phyloP scores from a whole-genome alignment of 768 basidiomycete species.

The Lactarius vividus region DNA sequence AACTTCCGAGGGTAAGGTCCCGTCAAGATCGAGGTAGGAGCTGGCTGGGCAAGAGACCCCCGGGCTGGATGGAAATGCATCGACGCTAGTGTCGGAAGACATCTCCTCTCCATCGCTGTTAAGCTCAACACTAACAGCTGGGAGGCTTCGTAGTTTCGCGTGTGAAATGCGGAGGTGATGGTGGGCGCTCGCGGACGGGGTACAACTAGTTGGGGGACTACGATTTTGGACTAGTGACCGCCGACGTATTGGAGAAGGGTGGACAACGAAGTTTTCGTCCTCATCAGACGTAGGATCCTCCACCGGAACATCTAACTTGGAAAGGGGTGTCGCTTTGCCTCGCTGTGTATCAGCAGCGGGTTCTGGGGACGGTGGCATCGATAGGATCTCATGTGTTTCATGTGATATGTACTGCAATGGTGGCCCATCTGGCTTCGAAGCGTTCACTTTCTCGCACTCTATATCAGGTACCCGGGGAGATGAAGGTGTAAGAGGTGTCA shows the following conservation, averaged over 20 bases:
- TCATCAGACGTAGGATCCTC: conserved; percentile 13
- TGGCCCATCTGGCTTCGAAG: background rate
- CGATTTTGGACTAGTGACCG: background rate
- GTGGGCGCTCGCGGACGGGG: background rate
- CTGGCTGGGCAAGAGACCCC: conserved; percentile 1
- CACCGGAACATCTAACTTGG: background rate
- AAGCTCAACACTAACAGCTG: conserved; percentile 5
- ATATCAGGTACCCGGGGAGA: conserved; percentile 1
- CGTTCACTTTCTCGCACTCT: background rate
- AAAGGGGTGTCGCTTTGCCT: background rate
- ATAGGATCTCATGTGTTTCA: background rate
- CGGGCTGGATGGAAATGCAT: conserved; percentile 2
- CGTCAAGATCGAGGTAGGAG: conserved; percentile 21
- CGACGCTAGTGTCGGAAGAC: conserved; percentile 1
- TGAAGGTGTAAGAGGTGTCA: conserved; percentile 17
- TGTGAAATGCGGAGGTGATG: conserved; percentile 15
- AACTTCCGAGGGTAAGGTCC: conserved; percentile 21
- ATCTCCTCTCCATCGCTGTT: conserved; percentile 23
- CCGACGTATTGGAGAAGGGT: conserved; percentile 4
- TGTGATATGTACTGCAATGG: background rate
- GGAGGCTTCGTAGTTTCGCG: conserved; percentile 24
- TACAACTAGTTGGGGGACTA: background rate
- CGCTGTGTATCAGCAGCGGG: background rate
- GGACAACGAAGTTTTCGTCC: conserved; percentile 1
- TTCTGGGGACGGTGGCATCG: background rate